A percentile compares a stretch with the other conserved stretches of the same genome.
Conservation (phyloP, 2,329 filamentous ascomycete species). For the Ramularia collo-cygni region DNA sequence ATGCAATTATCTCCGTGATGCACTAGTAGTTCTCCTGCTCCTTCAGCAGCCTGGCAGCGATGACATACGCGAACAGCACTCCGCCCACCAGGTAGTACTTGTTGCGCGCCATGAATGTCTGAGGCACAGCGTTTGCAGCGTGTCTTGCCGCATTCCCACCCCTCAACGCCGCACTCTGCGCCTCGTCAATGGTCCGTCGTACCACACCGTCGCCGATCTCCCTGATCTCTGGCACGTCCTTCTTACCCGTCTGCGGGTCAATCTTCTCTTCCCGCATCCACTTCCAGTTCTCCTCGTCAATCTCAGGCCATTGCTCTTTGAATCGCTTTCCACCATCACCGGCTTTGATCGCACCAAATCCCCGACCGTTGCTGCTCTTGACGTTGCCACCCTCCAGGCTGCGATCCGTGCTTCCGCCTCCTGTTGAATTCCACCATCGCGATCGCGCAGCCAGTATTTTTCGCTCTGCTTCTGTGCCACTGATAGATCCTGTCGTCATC, state of each 20-base stretch:
- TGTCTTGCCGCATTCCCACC: constrained; percentile 61
- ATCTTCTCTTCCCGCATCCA: constrained; percentile 84
- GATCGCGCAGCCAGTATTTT: constrained; percentile 69
- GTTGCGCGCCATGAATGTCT: constrained; percentile 74
- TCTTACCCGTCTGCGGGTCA: constrained; percentile 65
- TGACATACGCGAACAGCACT: constrained; percentile 71
- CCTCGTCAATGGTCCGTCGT: constrained; percentile 65
- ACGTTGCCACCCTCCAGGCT: constrained; percentile 31
- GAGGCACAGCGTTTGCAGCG: constrained; percentile 67
- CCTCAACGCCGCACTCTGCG: constrained; percentile 37
- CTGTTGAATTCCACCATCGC: constrained; percentile 95
- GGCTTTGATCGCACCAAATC: constrained; percentile 72
- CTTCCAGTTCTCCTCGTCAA: constrained; percentile 82
- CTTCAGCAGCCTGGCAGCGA: constrained; percentile 68
- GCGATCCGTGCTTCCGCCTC: constrained; percentile 63
- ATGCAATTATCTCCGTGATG: neutral
- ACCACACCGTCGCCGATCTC: constrained; percentile 53
- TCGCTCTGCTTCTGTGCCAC: constrained; percentile 68
- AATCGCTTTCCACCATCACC: constrained; percentile 93
- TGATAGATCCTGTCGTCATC: constrained; percentile 91
- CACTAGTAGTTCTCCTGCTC: constrained; percentile 28
- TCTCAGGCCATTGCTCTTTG: constrained; percentile 76
- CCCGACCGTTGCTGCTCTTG: constrained; percentile 45
- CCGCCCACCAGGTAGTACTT: constrained; percentile 67
- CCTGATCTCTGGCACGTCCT: constrained; percentile 46